phyloP scores from a whole-genome alignment of 2,329 filamentous ascomycete genomes.

The Dothiorella sarmentorum region DNA sequence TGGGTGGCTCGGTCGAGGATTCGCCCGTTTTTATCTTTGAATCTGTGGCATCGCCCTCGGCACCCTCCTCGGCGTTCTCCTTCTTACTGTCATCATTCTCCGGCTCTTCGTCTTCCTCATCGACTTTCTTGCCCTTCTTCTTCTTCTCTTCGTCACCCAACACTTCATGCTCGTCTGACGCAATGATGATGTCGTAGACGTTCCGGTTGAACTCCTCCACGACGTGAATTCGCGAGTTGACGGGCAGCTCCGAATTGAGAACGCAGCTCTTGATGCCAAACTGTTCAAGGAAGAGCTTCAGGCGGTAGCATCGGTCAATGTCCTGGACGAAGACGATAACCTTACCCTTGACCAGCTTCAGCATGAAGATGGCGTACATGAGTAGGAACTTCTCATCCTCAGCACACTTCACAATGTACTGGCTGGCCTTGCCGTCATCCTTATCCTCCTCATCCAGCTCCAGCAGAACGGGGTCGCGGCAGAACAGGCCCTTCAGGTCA shows the following conservation, averaged over 20 bases:
- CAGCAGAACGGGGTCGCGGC: slow-evolving; percentile 72
- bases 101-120: slow-evolving; percentile 24
- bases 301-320: slow-evolving; percentile 82
- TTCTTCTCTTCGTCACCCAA: slow-evolving; percentile 60
- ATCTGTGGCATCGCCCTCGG: slow-evolving; percentile 40
- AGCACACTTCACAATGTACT: slow-evolving; percentile 87
- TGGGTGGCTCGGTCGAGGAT: slow-evolving; percentile 32
- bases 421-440: slow-evolving; percentile 71
- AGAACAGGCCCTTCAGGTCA: slow-evolving; percentile 79
- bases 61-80: slow-evolving; percentile 30
- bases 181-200: slow-evolving; percentile 97
- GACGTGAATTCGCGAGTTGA: slow-evolving; percentile 89
- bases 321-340: slow-evolving; percentile 81
- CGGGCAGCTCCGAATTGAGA: slow-evolving; percentile 87
- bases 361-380: slow-evolving; percentile 90
- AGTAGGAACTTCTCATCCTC: slow-evolving; percentile 97
- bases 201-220: slow-evolving; percentile 97
- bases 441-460: slow-evolving; percentile 80
- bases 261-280: slow-evolving; percentile 93
- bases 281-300: slow-evolving; percentile 95
- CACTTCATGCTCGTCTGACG: slow-evolving; percentile 86
- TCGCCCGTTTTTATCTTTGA: slow-evolving; percentile 19
- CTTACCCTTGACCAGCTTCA: slow-evolving; percentile 91
- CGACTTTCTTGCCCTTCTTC: slow-evolving; percentile 25
- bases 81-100: slow-evolving; percentile 22